These are phyloP conservation scores for Crepidotus variabilis DNA, from an alignment of 768 basidiomycete genomes.

Conservation along the genomic window DNA sequence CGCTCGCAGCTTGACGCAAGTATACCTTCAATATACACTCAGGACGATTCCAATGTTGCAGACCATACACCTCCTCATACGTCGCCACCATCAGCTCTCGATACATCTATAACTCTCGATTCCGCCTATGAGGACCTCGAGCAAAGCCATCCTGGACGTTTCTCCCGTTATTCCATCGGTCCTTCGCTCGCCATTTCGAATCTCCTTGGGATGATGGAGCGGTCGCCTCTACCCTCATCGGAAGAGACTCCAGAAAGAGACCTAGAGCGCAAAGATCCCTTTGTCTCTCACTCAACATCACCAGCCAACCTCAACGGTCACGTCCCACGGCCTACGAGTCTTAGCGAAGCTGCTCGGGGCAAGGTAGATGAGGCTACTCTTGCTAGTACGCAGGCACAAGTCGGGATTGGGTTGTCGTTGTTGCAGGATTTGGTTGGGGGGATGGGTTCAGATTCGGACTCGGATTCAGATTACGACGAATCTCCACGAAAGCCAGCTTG, in stretches of 20 bases:
- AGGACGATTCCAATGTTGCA: neutral
- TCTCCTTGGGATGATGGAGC: neutral
- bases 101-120: slow-evolving; percentile 1
- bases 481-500: neutral
- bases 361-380: slow-evolving; percentile 18
- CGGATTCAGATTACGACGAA: slow-evolving; percentile 23
- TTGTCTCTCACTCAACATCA: neutral
- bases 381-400: slow-evolving; percentile 49
- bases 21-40: neutral
- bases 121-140: slow-evolving; percentile 2
- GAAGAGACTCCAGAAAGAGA: neutral
- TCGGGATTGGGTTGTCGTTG: slow-evolving; percentile 68
- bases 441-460: slow-evolving; percentile 22
- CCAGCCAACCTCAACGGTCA: slow-evolving; percentile 1
- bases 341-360: slow-evolving; percentile 7
- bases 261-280: neutral
- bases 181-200: neutral
- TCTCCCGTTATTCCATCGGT: slow-evolving; percentile 4
- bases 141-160: slow-evolving; percentile 6
- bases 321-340: slow-evolving; percentile 9
- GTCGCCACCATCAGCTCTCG: neutral
- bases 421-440: slow-evolving; percentile 47
- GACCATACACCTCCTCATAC: neutral
- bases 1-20: no score
- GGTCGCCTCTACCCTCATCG: neutral